Evolutionary conservation across 2,329 filamentous ascomycete species (phyloP).

Genomic region (Fusarium circinatum): DNA sequence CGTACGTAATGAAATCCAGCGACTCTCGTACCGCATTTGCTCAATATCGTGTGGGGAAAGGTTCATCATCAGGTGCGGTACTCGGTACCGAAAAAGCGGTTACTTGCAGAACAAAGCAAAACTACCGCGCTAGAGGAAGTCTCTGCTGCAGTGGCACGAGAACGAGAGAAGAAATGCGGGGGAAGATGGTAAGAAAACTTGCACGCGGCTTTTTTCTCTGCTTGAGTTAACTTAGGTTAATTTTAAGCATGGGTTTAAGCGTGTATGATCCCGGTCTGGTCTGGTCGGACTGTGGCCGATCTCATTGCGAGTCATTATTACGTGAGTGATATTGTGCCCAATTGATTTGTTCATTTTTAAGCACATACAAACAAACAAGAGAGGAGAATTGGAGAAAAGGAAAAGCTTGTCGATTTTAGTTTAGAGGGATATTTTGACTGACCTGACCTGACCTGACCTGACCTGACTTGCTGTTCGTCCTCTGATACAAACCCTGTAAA

Average conservation of each 20-base stretch:
- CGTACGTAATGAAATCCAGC: constrained; percentile 23
- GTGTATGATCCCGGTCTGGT: not conserved
- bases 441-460: not conserved
- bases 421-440: not conserved
- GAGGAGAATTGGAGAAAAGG: not conserved
- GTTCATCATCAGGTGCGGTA: not conserved
- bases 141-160: not conserved
- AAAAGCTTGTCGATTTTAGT: not conserved
- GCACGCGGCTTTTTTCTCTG: not conserved
- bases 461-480: not conserved
- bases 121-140: not conserved
- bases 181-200: not conserved
- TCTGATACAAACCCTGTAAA: constrained; percentile 7
- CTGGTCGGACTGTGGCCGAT: constrained; percentile 27
- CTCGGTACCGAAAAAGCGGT: constrained; percentile 3
- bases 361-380: not conserved
- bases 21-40: constrained; percentile 17
- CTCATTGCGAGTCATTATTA: constrained; percentile 13
- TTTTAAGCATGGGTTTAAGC: constrained; percentile 39
- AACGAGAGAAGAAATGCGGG: constrained; percentile 35
- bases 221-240: not conserved
- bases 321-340: not conserved
- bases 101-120: constrained; percentile 7
- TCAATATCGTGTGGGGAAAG: constrained; percentile 27
- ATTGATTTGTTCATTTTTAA: not conserved